A percentile compares a stretch with the other conserved stretches of the same genome.
phyloP scores from a whole-genome alignment of 1,284 basidiomycete species.

The Neonothopanus nambi region DNA sequence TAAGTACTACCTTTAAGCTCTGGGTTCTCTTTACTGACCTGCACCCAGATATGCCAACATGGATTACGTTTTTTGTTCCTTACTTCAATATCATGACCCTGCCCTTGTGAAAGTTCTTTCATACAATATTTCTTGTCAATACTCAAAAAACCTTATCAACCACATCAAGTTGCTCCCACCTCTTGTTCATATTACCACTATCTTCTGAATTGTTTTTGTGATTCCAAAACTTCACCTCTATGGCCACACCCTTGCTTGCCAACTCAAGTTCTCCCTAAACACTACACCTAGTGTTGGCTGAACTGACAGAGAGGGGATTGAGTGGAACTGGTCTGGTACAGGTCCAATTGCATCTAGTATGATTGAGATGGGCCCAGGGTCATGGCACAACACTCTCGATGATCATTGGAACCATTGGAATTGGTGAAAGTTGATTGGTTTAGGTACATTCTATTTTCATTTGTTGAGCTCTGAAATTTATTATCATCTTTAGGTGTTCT shows the following conservation, averaged over 20 bases:
- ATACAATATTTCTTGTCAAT: constrained; percentile 24
- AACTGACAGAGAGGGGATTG: constrained; percentile 7
- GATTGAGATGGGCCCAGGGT: constrained; percentile 1
- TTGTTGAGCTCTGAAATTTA: no score
- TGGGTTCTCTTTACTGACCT: not conserved
- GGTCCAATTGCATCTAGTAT: not conserved
- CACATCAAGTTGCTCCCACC: constrained; percentile 2
- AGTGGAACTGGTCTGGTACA: not conserved
- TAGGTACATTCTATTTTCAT: not conserved
- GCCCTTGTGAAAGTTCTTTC: constrained; percentile 11
- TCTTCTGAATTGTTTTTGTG: not conserved
- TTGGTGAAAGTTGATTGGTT: not conserved
- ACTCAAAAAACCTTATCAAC: constrained; percentile 12
- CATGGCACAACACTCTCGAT: not conserved
- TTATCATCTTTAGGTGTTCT: not conserved
- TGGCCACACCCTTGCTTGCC: constrained; percentile 12
- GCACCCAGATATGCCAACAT: constrained; percentile 24
- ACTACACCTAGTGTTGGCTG: constrained; percentile 1
- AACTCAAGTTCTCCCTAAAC: constrained; percentile 20
- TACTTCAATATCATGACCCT: not conserved
- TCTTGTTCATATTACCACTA: not conserved
- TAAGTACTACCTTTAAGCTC: no score
- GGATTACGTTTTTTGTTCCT: constrained; percentile 17
- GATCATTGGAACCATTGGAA: not conserved
- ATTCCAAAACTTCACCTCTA: constrained; percentile 10